Base-by-base conservation (phyloP, 2,329 filamentous ascomycete genomes). In the Sclerotinia glacialis region DNA sequence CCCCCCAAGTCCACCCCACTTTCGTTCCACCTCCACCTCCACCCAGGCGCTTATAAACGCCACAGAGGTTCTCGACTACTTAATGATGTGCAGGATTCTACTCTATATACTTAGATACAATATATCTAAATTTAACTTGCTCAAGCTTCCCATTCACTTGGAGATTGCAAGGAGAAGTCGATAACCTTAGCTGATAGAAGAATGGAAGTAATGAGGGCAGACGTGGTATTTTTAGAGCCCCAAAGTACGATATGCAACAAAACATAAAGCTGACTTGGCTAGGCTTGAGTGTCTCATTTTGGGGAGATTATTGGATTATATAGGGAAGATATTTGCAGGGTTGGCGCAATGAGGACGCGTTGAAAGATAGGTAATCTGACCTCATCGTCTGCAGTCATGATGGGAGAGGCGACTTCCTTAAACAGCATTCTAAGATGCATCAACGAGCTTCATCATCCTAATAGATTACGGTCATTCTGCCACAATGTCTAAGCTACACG, bases 171-270 rank as follows among this genome's bases (percentile, higher is more conserved):
- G 21, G 52, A 34, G 50, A 53, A 53, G 50, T 37, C 2, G 31
- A 55, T 55, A 55, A 55, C 5, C 12, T 23, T 23, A 55, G 8
- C 11, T 31, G 21, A 40, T 5, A 55, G 21, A 14, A 14, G 3
- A 6, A 55, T 54, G 28, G 21, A 55, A 55, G 53, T 31, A 40
- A 23, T 3, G 53, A 23, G 34, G 6, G 21, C n/a, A 23, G 31
- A 37, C 1, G 14, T 16, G 31, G 6, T 55, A 55, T 55, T 55
- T 55, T 40, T 23, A 40, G 53, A 55, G 53, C 53, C 31, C 31
- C 53, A 55, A 55, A 37, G n/a, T 55, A 55, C 31, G 53, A 55
- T 37, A 12, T 55, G 53, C 53, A 55, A 55, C 53, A 55, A 40
- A 40, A 5, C 6, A 9, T 55, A 16, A 12, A 4, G 4, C 2